Base-by-base conservation (phyloP, 257 asterid species). In the Cynanchum wilfordii region DNA sequence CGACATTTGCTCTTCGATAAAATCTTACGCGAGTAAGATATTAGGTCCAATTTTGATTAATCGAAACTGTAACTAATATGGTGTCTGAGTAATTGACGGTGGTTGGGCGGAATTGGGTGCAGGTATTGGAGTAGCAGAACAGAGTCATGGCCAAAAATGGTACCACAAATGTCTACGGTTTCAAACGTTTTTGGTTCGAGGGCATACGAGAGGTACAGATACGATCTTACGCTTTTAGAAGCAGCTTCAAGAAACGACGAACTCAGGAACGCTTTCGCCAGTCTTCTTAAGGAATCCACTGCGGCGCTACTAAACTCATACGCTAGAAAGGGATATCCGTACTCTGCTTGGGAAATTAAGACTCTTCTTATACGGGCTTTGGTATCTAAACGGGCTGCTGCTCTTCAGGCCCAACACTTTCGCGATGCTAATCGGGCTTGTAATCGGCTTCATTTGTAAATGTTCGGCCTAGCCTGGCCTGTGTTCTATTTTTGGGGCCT, bases 81-180 rank as follows among this genome's bases (percentile, higher is more conserved):
- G 38, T 33, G 38, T 33, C 38, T 3, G 38, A 33, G 38, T 3
- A 33, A 3, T 33, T 33, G 6, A 33, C 38, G 3, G 5, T 3
- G 38, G 38, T 33, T 33, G 38, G 3, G 38, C 38, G 38, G 38
- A 33, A 33, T 33, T 33, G 38, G 38, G 52, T 49, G 44, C 73
- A 90, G 97, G 84, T 90, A 90, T 19, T 92, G 97, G 97, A 90
- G 98, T 79, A 87, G 96, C 82, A 78, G 89, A 86, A 71, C 76
- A 8, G 97, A 87, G 69, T 66, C 90, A 11, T 92, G 98, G 98
- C 98, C 97, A 55, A 92, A 73, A 73, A 92, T 92, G 96, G 96
- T 86, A 1, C 97, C 96, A 0, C 86, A 82, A 69, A 77, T 56
- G 71, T 90, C 98, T 9, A 86, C 95, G 55, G 90, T 92, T 47